phyloP scores from a whole-genome alignment of 768 basidiomycete genomes.

The Wakefieldia striispora region DNA sequence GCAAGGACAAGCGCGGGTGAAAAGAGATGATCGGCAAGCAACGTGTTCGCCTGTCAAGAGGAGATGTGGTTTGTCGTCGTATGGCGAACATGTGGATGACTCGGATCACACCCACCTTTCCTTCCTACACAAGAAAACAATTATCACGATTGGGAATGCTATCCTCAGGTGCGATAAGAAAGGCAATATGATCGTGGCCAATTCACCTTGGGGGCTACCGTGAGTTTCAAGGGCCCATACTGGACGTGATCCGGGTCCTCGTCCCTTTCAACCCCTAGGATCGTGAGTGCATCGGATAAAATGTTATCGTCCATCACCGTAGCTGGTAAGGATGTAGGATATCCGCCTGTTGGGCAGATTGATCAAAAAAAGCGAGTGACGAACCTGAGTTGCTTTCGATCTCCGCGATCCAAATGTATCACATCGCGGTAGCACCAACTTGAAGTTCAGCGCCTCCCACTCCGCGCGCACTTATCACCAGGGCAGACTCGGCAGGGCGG shows the following conservation, averaged over 20 bases:
- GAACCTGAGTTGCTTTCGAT: constrained; percentile 7
- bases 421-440: too few species aligned
- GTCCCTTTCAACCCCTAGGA: constrained; percentile 46
- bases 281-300: constrained; percentile 48
- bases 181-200: background rate
- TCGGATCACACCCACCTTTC: constrained; percentile 45
- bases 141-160: background rate
- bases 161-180: background rate
- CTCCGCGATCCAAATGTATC: constrained; percentile 19
- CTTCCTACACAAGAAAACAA: constrained; percentile 40
- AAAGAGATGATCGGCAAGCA: constrained; percentile 72
- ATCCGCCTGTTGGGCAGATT: too few species aligned
- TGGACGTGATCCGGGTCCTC: constrained; percentile 43
- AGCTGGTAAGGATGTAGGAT: too few species aligned
- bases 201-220: constrained; percentile 57
- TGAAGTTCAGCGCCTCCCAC: too few species aligned
- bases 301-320: constrained; percentile 27
- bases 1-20: constrained; percentile 67
- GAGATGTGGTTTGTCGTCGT: background rate
- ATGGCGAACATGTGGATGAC: background rate
- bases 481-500: too few species aligned
- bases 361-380: too few species aligned
- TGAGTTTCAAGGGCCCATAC: constrained; percentile 55
- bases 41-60: constrained; percentile 55
- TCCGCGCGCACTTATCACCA: too few species aligned